phyloP scores from a whole-genome alignment of 495 filamentous ascomycete species.

The Oleoguttula mirabilis region DNA sequence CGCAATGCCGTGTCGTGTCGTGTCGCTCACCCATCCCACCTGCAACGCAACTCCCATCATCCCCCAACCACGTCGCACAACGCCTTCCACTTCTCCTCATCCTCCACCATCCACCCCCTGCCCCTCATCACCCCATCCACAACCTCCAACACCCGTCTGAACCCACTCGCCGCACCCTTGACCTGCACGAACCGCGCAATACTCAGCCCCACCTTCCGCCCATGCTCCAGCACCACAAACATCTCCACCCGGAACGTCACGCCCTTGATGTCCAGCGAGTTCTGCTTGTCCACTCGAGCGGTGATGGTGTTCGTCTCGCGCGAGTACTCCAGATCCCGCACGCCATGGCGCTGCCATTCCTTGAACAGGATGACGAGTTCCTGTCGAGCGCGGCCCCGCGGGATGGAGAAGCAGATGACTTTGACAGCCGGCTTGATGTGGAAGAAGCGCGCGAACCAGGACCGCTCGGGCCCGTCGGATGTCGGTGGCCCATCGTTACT shows the following conservation, averaged over 20 bases:
- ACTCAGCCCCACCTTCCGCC: conserved; percentile 43
- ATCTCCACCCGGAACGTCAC: conserved; percentile 73
- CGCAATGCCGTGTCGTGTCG: no score
- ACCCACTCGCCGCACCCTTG: conserved; percentile 71
- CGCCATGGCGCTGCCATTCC: conserved; percentile 69
- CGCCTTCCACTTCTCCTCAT: conserved; percentile 52
- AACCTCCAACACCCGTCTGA: conserved; percentile 68
- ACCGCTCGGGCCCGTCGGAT: conserved; percentile 50
- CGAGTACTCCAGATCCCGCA: conserved; percentile 62
- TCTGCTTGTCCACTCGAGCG: conserved; percentile 50
- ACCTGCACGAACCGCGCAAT: conserved; percentile 80
- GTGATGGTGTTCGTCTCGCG: conserved; percentile 61
- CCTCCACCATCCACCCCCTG: conserved; percentile 54
- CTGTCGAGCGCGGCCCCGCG: conserved; percentile 55
- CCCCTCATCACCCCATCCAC: conserved; percentile 48
- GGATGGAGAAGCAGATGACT: conserved; percentile 59
- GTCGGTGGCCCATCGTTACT: conserved; percentile 22
- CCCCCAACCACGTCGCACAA: conserved; percentile 38
- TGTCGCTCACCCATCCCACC: no score
- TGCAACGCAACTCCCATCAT: no score
- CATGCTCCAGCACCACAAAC: conserved; percentile 72
- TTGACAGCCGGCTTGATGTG: conserved; percentile 71
- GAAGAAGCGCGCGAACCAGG: conserved; percentile 79
- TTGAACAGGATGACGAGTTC: conserved; percentile 61
- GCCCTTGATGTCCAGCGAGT: conserved; percentile 52